Base-by-base conservation (phyloP, 441 rosid species). In the Brassica balearica region DNA sequence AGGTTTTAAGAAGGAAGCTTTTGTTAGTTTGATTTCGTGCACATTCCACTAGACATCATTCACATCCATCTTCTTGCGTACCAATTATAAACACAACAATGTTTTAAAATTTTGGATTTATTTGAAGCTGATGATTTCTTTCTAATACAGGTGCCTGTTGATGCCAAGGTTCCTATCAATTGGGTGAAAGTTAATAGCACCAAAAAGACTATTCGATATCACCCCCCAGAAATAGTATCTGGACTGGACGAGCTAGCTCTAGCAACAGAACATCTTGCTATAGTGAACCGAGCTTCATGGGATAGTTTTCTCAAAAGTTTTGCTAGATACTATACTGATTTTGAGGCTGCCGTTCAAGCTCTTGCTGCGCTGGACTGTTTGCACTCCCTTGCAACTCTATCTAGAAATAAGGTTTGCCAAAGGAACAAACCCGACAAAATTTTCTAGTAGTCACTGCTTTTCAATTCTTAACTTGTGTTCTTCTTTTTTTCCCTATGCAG, bases 131-230 rank as follows among this genome's bases (percentile, higher is more conserved):
- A 79, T 41, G 76, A 63, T 71, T 46, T 34, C 20, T 68, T 23
- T 79, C 68, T 63, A 60, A 25, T 90, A 79, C 90, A 95, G 98
- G 81, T 95, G 66, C 92, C 99, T 0, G 65, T 74, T 66, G 87
- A 92, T 80, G 83, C 78, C 84, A 90, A 82, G 68, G 99, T 84
- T n/a, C 95, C 99, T 80, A 67, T 76, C 75, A 89, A 85, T 69
- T 95, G 97, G 98, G 89, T 85, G 74, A 93, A 86, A 88, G 89
- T 92, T 55, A 93, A 91, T 80, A 88, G 96, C 85, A 93, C 99
- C 17, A 93, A 93, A 80, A 95, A 88, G 84, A 88, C 84, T 32
- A 78, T 88, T 15, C 90, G 99, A 71, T 95, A 95, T 86, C 99
- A 95, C 80, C 92, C 99, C 10, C 92, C 96, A 10, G 98, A 95